Conservation (phyloP, 176 grass and related monocot species). For the Hsuehochloa calcarea region DNA sequence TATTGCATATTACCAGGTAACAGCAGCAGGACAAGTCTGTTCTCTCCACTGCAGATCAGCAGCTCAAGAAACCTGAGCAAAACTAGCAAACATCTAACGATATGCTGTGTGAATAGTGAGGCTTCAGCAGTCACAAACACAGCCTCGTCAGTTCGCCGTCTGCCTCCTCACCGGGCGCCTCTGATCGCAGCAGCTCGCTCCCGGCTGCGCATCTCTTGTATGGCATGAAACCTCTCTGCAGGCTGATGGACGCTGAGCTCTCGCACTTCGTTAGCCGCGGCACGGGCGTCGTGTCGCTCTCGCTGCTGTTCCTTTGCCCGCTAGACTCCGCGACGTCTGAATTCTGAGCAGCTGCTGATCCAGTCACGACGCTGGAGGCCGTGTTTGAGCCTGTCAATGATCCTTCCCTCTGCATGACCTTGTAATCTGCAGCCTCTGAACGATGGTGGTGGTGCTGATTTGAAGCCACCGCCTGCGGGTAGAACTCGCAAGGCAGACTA, state of each 20-base stretch:
- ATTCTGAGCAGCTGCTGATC: constrained; percentile 9
- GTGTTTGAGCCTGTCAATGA: constrained; percentile 69
- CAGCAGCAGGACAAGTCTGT: constrained; percentile 23
- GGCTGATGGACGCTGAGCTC: constrained; percentile 30
- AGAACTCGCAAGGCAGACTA: constrained; percentile 34
- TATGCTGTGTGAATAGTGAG: not conserved
- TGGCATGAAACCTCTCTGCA: constrained; percentile 59
- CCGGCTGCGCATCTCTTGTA: constrained; percentile 56
- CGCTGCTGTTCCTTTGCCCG: constrained; percentile 29
- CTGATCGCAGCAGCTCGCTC: constrained; percentile 37
- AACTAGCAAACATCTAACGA: constrained; percentile 36
- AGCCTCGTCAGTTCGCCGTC: constrained; percentile 66
- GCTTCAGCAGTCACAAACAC: constrained; percentile 55
- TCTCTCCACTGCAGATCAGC: constrained; percentile 27
- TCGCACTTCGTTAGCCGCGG: constrained; percentile 22
- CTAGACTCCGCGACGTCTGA: constrained; percentile 36
- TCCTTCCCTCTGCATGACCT: constrained; percentile 47
- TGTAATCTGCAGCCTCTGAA: constrained; percentile 21
- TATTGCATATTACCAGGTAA: constrained; percentile 3
- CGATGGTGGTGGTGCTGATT: constrained; percentile 20
- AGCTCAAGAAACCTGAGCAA: constrained; percentile 49
- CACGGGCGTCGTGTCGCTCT: not conserved
- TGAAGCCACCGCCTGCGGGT: constrained; percentile 29
- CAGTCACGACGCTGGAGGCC: constrained; percentile 13
- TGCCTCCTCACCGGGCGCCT: constrained; percentile 30